Conservation (phyloP, 257 asterid species). For the Euphrasia confusa region DNA sequence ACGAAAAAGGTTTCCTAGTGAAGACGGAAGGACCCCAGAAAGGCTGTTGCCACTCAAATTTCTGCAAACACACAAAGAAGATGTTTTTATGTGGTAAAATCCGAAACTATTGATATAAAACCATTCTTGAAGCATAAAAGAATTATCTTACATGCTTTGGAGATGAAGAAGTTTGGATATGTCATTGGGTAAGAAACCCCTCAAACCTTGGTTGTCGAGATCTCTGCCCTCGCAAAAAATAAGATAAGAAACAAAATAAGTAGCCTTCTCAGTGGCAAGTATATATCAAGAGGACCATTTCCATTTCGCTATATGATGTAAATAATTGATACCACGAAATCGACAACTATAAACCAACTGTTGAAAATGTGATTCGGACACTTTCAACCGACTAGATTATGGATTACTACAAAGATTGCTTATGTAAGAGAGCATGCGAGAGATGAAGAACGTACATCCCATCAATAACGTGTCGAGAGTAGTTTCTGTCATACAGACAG, state of each 20-base stretch:
- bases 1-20: slow-evolving; percentile 62
- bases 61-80: slow-evolving; percentile 39
- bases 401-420: neutral
- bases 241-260: slow-evolving; percentile 13
- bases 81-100: too few relatives aligned
- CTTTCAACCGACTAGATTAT: too few relatives aligned
- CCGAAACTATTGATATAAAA: too few relatives aligned
- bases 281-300: slow-evolving; percentile 1
- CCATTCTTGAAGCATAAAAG: neutral
- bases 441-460: slow-evolving; percentile 75
- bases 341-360: neutral
- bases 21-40: slow-evolving; percentile 69
- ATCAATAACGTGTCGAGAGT: slow-evolving; percentile 79
- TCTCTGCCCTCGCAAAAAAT: slow-evolving; percentile 51
- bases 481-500: slow-evolving; percentile 62
- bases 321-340: neutral
- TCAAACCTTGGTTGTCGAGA: slow-evolving; percentile 93
- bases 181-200: slow-evolving; percentile 72
- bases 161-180: slow-evolving; percentile 76
- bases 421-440: slow-evolving; percentile 5
- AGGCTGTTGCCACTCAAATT: slow-evolving; percentile 90
- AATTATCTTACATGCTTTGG: slow-evolving; percentile 77
- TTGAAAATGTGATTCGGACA: neutral
- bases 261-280: neutral
- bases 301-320: neutral